These are phyloP conservation scores for Hypoxylon subgilvum DNA, from an alignment of 495 filamentous ascomycete species.

Conservation along the genomic window DNA sequence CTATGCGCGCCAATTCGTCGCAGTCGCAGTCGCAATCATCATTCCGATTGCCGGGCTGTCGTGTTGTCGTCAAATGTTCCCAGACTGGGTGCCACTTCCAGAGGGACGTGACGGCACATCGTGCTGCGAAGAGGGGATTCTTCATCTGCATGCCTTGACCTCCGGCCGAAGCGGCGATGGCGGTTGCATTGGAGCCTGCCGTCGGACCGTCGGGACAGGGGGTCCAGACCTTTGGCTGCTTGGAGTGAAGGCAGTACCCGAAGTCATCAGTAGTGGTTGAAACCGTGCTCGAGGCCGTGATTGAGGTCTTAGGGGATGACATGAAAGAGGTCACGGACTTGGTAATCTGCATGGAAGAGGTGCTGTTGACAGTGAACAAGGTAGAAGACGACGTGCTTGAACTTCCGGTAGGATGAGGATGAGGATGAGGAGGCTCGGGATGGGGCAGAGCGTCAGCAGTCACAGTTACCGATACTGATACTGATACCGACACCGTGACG, in stretches of 20 bases:
- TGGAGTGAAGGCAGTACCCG: constrained; percentile 7
- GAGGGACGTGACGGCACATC: no score
- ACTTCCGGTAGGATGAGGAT: not conserved
- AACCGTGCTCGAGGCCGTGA: not conserved
- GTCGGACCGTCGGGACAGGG: not conserved
- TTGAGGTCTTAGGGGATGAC: not conserved
- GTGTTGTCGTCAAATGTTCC: no score
- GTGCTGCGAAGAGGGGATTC: no score
- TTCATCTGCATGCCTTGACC: no score
- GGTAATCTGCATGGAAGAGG: no score
- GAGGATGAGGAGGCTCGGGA: not conserved
- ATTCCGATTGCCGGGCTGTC: no score
- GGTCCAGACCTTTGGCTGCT: constrained; percentile 8
- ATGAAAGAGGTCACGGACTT: not conserved
- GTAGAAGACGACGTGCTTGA: not conserved
- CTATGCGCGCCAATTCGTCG: no score
- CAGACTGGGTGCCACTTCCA: no score
- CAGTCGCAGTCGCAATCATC: no score
- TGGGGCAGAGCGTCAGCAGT: not conserved
- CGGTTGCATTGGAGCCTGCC: not conserved
- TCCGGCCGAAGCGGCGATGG: not conserved
- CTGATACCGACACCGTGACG: no score
- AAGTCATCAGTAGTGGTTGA: not conserved
- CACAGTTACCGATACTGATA: no score
- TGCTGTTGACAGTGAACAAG: not conserved